Base-by-base conservation (phyloP, 164 flowering plant species). In the Stephania cephalantha region DNA sequence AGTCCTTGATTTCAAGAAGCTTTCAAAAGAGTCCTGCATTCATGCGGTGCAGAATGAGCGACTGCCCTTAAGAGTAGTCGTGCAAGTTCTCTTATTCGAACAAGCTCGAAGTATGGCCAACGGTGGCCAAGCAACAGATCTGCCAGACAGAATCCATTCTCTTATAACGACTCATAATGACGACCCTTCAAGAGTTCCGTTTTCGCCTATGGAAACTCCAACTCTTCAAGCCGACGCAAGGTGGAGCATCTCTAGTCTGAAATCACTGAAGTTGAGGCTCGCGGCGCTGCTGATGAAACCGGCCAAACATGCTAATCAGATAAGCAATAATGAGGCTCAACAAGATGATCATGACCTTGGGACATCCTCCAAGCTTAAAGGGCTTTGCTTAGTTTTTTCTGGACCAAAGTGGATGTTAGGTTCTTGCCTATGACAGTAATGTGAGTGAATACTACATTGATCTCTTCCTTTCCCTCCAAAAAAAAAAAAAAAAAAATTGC, bases 11-110 rank as follows among this genome's bases (percentile, higher is more conserved):
- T 95, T 98, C 95, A 91, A 88, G 78, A 95, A 90, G 80, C 86
- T 95, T 7, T 93, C 98, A 1, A 77, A 90, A 82, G 92, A 90
- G 72, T 88, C 89, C 25, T 91, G 98, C 77, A 90, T 90, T 86
- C 94, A 93, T 67, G 99, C 98, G 3, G 97, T 97, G 46, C 97
- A 92, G 67, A 95, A 95, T 68, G 98, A 95, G 85, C 74, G 81
- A 69, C 91, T 95, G 9, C 99, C 99, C 1, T 80, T 95, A n/a
- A 85, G 99, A 76, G 91, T 95, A 44, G 94, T 95, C 20, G 99
- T 95, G 53, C 99, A 93, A 83, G 93, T 95, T 68, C 91, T 95
- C 71, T 95, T 95, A 87, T 89, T 84, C 66, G 97, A 95, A 81
- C 98, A 95, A 79, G 90, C 91, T 0, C 82, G 94, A 73, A 67